phyloP scores from a whole-genome alignment of 495 filamentous ascomycete species.

The Aspergillus carlsbadensis region DNA sequence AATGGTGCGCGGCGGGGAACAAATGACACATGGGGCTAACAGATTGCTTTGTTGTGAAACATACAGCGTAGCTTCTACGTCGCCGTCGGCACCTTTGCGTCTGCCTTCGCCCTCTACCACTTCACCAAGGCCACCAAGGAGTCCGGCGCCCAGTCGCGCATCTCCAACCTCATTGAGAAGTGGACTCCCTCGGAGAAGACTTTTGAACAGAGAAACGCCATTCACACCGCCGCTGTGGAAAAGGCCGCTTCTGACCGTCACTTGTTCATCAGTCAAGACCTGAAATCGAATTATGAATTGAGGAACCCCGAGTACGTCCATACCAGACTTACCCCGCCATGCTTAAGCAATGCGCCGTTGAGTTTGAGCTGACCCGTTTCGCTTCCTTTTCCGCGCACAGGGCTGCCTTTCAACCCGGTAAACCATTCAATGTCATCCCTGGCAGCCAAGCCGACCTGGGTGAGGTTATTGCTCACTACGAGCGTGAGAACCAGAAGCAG shows the following conservation, averaged over 20 bases:
- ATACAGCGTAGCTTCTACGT: slow-evolving; percentile 66
- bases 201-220: slow-evolving; percentile 58
- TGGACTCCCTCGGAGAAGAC: slow-evolving; percentile 48
- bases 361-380: slow-evolving; percentile 11
- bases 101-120: slow-evolving; percentile 57
- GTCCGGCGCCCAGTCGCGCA: slow-evolving; percentile 47
- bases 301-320: slow-evolving; percentile 67
- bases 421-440: slow-evolving; percentile 63
- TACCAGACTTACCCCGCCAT: background rate
- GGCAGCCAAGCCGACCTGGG: slow-evolving; percentile 61
- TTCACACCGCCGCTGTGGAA: slow-evolving; percentile 65
- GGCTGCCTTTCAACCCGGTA: slow-evolving; percentile 55
- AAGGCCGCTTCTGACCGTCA: slow-evolving; percentile 67
- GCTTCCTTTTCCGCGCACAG: slow-evolving; percentile 33
- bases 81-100: slow-evolving; percentile 56
- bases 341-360: no score
- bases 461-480: slow-evolving; percentile 61
- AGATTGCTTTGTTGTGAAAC: slow-evolving; percentile 8
- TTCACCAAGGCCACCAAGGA: slow-evolving; percentile 43
- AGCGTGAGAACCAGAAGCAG: slow-evolving; percentile 53
- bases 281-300: slow-evolving; percentile 49
- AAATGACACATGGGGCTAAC: slow-evolving; percentile 7
- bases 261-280: slow-evolving; percentile 58
- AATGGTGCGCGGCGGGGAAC: background rate
- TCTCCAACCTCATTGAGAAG: slow-evolving; percentile 58